Base-by-base conservation (phyloP, 169 alveolate genomes). In the Perkinsus olseni region DNA sequence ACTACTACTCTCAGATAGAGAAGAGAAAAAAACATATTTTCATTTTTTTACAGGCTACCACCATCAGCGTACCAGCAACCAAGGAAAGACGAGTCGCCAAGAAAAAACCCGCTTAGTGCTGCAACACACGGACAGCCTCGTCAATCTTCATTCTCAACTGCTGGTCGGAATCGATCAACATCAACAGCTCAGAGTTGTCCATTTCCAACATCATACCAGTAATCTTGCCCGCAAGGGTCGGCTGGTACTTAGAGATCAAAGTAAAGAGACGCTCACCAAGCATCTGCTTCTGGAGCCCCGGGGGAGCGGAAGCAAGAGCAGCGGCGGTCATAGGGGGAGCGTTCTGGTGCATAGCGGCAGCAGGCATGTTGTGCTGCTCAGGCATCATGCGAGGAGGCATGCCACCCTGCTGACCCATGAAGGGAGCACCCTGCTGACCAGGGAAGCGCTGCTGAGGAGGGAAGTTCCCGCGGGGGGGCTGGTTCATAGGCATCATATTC, bases 161-260 rank as follows among this genome's bases (percentile, higher is more conserved):
- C 39, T 95, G 96, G 62, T 97, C 99, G 93, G 97, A 95, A 92
- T 97, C 99, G 92, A 98, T 95, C 92, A 98, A 96, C 92, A 97
- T 97, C 94, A 98, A 93, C 74, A 98, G 96, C 96, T 98, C 99
- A 90, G 96, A 95, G 96, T 98, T 98, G 96, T 98, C 99, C 98
- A 98, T 98, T 94, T 98, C 99, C 92, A 98, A 95, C 99, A 98
- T 98, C 99, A 98, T 98, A 11, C 99, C 99, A 0, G 99, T 98
- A 50, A 98, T 97, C 95, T 98, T 98, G 17, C 99, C 99, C 0
- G 99, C 99, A 93, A 98, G 96, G 38, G 97, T 98, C 0, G 99
- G 99, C 94, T 98, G 98, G 51, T 95, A 96, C 91, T 97, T 95
- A 34, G 99, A 98, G 82, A 98, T 97, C 36, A 97, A 97, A 0